Percentiles rank a stretch among this genome's conserved stretches.
Evolutionary conservation across 2,329 filamentous ascomycete species (phyloP).

Genomic region (Pseudogymnoascus sp.): DNA sequence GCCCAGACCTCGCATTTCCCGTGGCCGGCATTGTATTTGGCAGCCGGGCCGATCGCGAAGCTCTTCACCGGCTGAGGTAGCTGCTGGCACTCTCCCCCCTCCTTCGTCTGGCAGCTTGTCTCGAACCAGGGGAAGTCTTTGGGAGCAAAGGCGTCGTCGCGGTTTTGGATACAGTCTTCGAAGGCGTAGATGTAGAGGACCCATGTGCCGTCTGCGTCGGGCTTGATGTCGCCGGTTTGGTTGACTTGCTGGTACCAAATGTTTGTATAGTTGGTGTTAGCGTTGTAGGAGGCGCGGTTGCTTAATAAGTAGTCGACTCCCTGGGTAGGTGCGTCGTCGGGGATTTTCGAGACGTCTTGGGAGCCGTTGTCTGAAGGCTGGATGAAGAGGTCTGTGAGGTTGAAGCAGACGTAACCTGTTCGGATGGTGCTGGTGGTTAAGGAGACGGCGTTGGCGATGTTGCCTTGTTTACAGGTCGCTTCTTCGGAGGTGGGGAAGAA

Average conservation of each 20-base stretch:
- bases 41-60: background rate
- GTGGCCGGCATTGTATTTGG: background rate
- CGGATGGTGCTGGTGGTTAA: background rate
- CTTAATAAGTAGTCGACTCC: background rate
- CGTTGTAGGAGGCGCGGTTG: background rate
- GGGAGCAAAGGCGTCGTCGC: background rate
- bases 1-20: background rate
- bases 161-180: background rate
- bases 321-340: background rate
- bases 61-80: slow-evolving; percentile 1
- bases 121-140: background rate
- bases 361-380: background rate
- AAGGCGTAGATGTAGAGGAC: background rate
- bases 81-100: background rate
- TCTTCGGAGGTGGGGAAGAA: background rate
- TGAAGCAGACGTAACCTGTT: background rate
- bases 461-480: background rate
- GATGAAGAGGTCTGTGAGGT: background rate
- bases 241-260: background rate
- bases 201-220: background rate
- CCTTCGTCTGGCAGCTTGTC: background rate
- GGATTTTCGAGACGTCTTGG: background rate
- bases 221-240: background rate
- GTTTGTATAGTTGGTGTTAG: background rate
- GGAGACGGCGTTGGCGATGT: background rate